phyloP scores from a whole-genome alignment of 2,329 filamentous ascomycete species.

The Endothia cerciana region DNA sequence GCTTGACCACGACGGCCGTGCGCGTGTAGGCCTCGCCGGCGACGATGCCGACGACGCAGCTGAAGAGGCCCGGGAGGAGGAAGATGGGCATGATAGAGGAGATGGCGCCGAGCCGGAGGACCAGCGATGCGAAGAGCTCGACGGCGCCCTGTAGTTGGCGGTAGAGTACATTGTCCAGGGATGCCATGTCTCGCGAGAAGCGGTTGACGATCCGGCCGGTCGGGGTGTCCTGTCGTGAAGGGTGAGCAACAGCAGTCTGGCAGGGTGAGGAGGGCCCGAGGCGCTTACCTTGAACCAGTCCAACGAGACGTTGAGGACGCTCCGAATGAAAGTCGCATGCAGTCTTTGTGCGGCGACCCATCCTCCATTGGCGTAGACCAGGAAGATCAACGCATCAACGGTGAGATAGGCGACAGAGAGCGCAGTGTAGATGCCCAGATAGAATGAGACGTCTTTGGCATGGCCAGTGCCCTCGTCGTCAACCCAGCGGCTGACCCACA shows the following conservation, averaged over 20 bases:
- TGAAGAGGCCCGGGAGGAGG: conserved; percentile 44
- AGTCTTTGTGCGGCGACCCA: conserved; percentile 60
- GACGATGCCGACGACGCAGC: conserved; percentile 43
- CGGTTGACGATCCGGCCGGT: conserved; percentile 40
- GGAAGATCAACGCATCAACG: conserved; percentile 46
- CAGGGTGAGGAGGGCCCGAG: neutral
- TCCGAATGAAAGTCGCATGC: conserved; percentile 55
- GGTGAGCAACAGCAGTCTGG: neutral
- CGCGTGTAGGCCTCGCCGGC: conserved; percentile 51
- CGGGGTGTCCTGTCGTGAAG: conserved; percentile 35
- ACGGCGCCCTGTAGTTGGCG: conserved; percentile 49
- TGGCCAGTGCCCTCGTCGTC: conserved; percentile 52
- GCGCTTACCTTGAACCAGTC: conserved; percentile 56
- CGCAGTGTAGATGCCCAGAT: conserved; percentile 56
- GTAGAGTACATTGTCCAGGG: conserved; percentile 54
- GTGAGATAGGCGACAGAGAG: conserved; percentile 49
- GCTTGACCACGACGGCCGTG: conserved; percentile 47
- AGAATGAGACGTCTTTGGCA: conserved; percentile 52
- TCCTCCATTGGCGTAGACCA: conserved; percentile 57
- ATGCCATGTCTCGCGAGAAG: conserved; percentile 51
- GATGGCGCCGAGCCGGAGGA: conserved; percentile 44
- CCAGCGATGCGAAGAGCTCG: conserved; percentile 43
- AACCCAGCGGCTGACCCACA: conserved; percentile 59
- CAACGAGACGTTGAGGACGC: conserved; percentile 57
- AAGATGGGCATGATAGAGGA: conserved; percentile 50